A percentile compares a stretch with the other conserved stretches of the same genome.
Evolutionary conservation across 352 stramenopile species (phyloP).

Genomic region (Phytophthora cajani): DNA sequence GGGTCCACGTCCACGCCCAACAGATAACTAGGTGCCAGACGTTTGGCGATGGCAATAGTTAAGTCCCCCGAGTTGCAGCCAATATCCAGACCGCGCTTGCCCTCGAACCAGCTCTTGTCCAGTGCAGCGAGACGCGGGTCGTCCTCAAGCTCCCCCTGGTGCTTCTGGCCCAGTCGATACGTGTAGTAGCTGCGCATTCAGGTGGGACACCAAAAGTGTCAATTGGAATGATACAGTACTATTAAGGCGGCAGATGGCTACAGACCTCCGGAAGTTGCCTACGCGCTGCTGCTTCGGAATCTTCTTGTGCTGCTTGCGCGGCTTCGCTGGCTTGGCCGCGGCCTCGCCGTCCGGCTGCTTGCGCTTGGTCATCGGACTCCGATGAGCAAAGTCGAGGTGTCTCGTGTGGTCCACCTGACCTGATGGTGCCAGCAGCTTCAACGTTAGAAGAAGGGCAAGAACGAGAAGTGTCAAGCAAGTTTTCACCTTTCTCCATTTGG

Average conservation of each 20-base stretch:
- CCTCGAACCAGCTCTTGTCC: constrained; percentile 70
- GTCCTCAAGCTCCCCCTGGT: constrained; percentile 52
- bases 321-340: constrained; percentile 19
- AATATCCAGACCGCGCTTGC: constrained; percentile 74
- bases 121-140: constrained; percentile 70
- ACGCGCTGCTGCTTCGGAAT: constrained; percentile 59
- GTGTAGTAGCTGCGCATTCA: constrained; percentile 67
- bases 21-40: constrained; percentile 60
- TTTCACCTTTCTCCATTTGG: no score
- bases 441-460: no score
- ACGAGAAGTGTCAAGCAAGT: no score
- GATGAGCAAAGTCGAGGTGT: no score
- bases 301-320: constrained; percentile 28
- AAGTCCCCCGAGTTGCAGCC: constrained; percentile 87
- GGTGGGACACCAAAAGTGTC: not conserved
- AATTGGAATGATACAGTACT: not conserved
- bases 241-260: not conserved
- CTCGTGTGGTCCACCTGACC: no score
- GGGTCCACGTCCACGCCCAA: constrained; percentile 80
- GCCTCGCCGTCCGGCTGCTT: constrained; percentile 12
- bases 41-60: constrained; percentile 72
- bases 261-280: constrained; percentile 79
- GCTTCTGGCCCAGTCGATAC: constrained; percentile 71
- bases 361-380: constrained; percentile 18
- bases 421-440: no score